A percentile compares a stretch with the other conserved stretches of the same genome.
Conservation (phyloP, 192 early-diverging fungal species). For the Coemansia sp. region DNA sequence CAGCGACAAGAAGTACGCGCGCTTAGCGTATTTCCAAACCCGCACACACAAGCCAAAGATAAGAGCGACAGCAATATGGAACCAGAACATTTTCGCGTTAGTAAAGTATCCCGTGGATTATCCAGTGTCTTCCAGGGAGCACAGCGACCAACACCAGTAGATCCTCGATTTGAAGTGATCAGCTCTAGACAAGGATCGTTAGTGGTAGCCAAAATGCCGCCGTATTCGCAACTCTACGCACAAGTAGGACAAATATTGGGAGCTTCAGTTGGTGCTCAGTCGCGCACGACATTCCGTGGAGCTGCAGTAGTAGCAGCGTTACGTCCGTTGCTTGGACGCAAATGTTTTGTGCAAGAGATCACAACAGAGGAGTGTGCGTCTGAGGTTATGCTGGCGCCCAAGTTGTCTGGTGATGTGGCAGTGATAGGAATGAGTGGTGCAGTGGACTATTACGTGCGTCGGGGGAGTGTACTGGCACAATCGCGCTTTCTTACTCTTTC, state of each 20-base stretch:
- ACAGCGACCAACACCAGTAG: slow-evolving; percentile 23
- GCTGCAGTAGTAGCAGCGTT: slow-evolving; percentile 23
- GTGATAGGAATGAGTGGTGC: slow-evolving; percentile 59
- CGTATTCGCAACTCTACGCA: slow-evolving; percentile 37
- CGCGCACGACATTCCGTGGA: slow-evolving; percentile 18
- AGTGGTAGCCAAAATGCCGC: slow-evolving; percentile 31
- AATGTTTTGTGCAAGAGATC: slow-evolving; percentile 39
- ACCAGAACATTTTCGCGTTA: too few relatives aligned
- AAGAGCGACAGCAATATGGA: background rate
- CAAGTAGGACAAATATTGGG: slow-evolving; percentile 36
- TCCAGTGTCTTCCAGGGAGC: slow-evolving; percentile 21
- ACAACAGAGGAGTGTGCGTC: slow-evolving; percentile 57
- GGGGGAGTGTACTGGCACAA: slow-evolving; percentile 61
- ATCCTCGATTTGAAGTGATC: slow-evolving; percentile 37
- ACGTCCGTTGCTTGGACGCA: slow-evolving; percentile 36
- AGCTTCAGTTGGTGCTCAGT: slow-evolving; percentile 14
- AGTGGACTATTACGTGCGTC: slow-evolving; percentile 62
- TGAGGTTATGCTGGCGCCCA: slow-evolving; percentile 68
- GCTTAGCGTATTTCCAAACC: too few relatives aligned
- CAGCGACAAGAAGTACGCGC: too few relatives aligned
- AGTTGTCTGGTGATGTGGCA: slow-evolving; percentile 61
- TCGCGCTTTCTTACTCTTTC: slow-evolving; percentile 35
- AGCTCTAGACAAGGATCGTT: slow-evolving; percentile 24
- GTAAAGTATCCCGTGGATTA: slow-evolving; percentile 9
- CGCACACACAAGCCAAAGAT: background rate